These are phyloP conservation scores for Ogataea siamensis DNA, from an alignment of 805 yeast species.

Conservation along the genomic window DNA sequence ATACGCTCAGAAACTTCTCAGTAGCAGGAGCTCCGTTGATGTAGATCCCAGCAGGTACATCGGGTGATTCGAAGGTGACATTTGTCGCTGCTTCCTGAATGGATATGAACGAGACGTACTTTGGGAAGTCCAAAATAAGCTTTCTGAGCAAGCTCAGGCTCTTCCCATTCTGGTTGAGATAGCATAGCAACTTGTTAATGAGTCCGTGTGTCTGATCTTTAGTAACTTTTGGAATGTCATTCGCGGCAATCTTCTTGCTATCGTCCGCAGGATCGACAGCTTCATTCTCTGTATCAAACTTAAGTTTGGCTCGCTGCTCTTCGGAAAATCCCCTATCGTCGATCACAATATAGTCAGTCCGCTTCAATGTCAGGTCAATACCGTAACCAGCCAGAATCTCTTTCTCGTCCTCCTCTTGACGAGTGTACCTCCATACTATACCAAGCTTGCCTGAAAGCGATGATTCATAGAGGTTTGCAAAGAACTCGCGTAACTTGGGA, in stretches of 20 bases:
- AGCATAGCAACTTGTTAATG: slow-evolving; percentile 42
- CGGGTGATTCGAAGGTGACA: slow-evolving; percentile 1
- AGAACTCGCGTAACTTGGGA: slow-evolving; percentile 52
- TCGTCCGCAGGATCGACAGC: neutral
- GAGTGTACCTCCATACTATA: slow-evolving; percentile 73
- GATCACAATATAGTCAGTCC: slow-evolving; percentile 63
- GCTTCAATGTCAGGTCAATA: slow-evolving; percentile 57
- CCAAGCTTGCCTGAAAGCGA: slow-evolving; percentile 64
- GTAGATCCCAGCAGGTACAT: slow-evolving; percentile 47
- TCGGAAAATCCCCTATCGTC: slow-evolving; percentile 52
- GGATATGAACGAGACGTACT: slow-evolving; percentile 42
- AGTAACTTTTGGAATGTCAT: slow-evolving; percentile 33
- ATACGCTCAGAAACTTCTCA: slow-evolving; percentile 42
- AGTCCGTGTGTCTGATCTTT: slow-evolving; percentile 36
- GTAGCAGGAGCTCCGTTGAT: slow-evolving; percentile 67
- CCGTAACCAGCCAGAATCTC: slow-evolving; percentile 61
- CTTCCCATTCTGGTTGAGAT: slow-evolving; percentile 33
- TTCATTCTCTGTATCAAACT: slow-evolving; percentile 16
- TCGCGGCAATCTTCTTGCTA: no score
- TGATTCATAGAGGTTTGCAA: slow-evolving; percentile 55
- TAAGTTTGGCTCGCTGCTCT: slow-evolving; percentile 30
- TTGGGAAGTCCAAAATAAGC: slow-evolving; percentile 54
- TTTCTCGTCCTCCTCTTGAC: slow-evolving; percentile 25
- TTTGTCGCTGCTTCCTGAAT: slow-evolving; percentile 15
- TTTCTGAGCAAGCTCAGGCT: slow-evolving; percentile 39